A percentile compares a stretch with the other conserved stretches of the same genome.
phyloP scores from a whole-genome alignment of 78 protist species.

The Dictyostelium firmibasis region DNA sequence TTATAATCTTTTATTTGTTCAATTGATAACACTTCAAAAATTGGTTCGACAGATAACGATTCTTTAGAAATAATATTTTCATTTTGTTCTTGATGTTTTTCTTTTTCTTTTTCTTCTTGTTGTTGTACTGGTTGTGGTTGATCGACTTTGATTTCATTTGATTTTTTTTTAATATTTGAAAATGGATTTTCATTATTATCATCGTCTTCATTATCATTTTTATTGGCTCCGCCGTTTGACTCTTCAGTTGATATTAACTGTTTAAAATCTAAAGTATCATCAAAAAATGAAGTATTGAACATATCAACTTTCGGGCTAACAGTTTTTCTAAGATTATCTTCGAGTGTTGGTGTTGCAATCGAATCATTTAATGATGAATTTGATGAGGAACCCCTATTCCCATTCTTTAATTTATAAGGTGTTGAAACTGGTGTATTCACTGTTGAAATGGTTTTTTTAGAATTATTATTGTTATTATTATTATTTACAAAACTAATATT shows the following conservation, averaged over 20 bases:
- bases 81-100: not conserved
- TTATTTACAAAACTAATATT: not conserved
- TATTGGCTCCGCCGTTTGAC: not conserved
- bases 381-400: not conserved
- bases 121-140: not conserved
- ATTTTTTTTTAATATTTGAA: not conserved
- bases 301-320: not conserved
- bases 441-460: not conserved
- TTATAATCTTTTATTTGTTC: not conserved
- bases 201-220: not conserved
- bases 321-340: not conserved
- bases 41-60: not conserved
- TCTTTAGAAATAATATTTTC: not conserved
- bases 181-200: constrained; percentile 6
- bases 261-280: constrained; percentile 1
- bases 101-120: not conserved
- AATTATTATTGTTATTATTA: too few species aligned
- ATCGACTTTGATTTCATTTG: not conserved
- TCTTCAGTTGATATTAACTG: not conserved
- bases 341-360: not conserved
- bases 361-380: not conserved
- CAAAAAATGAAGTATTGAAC: constrained; percentile 22
- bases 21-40: not conserved
- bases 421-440: not conserved
- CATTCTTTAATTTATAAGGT: not conserved